These are phyloP conservation scores for Friedmanniomyces simplex DNA, from an alignment of 495 filamentous ascomycete genomes.

Conservation along the genomic window DNA sequence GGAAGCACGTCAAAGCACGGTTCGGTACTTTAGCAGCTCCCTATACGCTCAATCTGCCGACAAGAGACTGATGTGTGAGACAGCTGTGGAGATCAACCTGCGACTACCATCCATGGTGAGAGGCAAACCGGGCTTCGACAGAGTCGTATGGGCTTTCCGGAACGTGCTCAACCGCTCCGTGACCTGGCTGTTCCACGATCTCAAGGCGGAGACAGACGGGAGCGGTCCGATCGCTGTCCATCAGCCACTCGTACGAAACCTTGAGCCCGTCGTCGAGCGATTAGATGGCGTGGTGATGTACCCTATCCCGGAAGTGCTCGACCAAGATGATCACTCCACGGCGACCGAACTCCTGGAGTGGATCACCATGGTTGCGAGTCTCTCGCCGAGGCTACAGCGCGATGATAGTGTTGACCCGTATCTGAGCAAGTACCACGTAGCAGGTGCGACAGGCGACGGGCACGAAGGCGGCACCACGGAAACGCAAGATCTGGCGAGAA, in stretches of 20 bases:
- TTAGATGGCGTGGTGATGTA: slow-evolving; percentile 8
- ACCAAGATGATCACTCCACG: slow-evolving; percentile 18
- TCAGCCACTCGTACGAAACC: slow-evolving; percentile 6
- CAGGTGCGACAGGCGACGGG: slow-evolving; percentile 20
- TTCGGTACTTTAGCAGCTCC: slow-evolving; percentile 39
- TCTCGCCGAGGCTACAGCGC: slow-evolving; percentile 57
- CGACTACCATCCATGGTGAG: slow-evolving; percentile 71
- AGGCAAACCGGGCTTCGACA: slow-evolving; percentile 84
- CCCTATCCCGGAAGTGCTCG: neutral
- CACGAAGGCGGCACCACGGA: neutral
- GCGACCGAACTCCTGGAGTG: slow-evolving; percentile 68
- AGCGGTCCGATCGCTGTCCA: slow-evolving; percentile 24
- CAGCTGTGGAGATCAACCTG: slow-evolving; percentile 76
- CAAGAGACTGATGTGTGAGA: neutral
- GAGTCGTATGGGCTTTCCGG: slow-evolving; percentile 72
- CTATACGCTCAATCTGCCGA: neutral
- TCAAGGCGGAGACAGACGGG: slow-evolving; percentile 25
- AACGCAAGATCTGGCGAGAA: slow-evolving; percentile 14
- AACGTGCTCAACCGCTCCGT: slow-evolving; percentile 63
- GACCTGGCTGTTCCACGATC: slow-evolving; percentile 74
- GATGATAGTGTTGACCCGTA: slow-evolving; percentile 70
- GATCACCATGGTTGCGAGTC: slow-evolving; percentile 61
- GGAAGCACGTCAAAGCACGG: slow-evolving; percentile 51
- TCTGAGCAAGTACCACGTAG: slow-evolving; percentile 68
- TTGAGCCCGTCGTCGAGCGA: neutral